A percentile compares a stretch with the other conserved stretches of the same genome.
These are phyloP conservation scores for Oryza brachyantha DNA, from an alignment of 176 grass and related monocot genomes.

Conservation along the genomic window DNA sequence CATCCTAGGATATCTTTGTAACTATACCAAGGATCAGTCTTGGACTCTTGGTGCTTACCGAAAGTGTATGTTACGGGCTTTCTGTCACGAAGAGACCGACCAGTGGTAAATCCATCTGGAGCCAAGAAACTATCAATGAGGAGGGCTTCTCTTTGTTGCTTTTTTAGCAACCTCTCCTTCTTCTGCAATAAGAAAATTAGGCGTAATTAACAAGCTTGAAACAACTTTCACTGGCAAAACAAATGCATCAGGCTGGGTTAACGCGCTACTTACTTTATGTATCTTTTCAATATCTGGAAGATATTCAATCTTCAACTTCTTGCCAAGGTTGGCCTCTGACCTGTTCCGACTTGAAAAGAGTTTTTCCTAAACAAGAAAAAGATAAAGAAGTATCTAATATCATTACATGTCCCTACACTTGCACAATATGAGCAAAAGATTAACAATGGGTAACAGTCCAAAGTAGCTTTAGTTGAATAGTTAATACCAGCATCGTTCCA, in stretches of 20 bases:
- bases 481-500: background rate
- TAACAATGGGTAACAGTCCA: background rate
- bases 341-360: slow-evolving; percentile 94
- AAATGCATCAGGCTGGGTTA: slow-evolving; percentile 24
- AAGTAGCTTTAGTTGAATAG: slow-evolving; percentile 17
- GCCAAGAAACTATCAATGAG: slow-evolving; percentile 89
- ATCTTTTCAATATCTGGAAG: slow-evolving; percentile 96
- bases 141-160: slow-evolving; percentile 98
- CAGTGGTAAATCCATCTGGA: slow-evolving; percentile 66
- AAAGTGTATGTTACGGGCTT: slow-evolving; percentile 98
- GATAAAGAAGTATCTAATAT: slow-evolving; percentile 10
- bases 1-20: background rate
- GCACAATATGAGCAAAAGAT: background rate
- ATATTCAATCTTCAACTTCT: slow-evolving; percentile 98
- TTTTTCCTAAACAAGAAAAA: slow-evolving; percentile 73
- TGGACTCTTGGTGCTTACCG: slow-evolving; percentile 49
- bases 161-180: slow-evolving; percentile 93
- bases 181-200: slow-evolving; percentile 57
- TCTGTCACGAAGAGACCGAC: slow-evolving; percentile 92
- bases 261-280: slow-evolving; percentile 64
- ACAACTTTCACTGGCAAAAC: background rate
- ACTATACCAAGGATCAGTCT: background rate
- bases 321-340: slow-evolving; percentile 91
- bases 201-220: slow-evolving; percentile 29
- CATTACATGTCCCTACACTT: background rate